Base-by-base conservation (phyloP, 2,329 filamentous ascomycete species). In the Neofusicoccum kwambonambiense region DNA sequence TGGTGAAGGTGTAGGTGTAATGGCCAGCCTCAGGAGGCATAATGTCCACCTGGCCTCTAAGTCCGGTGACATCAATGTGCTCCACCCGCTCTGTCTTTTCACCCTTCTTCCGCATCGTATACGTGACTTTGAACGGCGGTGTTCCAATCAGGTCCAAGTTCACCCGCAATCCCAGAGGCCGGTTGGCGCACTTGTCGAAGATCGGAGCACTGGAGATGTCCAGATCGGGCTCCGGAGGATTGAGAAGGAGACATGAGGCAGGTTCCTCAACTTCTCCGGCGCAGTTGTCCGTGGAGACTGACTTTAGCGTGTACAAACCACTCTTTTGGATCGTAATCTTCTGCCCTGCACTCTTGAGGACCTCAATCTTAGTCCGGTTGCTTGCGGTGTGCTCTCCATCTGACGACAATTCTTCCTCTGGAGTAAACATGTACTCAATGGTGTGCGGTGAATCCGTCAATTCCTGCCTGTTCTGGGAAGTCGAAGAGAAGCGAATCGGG, bases 101-200 rank as follows among this genome's bases (percentile, higher is more conserved):
- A 61, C 75, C 76, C 84, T 87, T 71, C 65, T 86, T 87, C 64
- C 88, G 84, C 64, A 93, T 84, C 49, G 89, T 88, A 75, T 97
- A 99, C 22, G 83, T 82, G 51, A 99, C 83, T n/a, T 83, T 82
- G 78, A 99, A 99, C 1, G 94, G 94, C 51, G 96, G 94, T 0
- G 93, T 96, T 67, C 95, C 95, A 34, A 94, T 90, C 44, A 99
- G 83, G 74, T 98, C 93, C 57, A 99, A 81, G 72, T 95, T 90
- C 47, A 99, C 91, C 11, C 90, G 87, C 63, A 99, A 84, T 45
- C 95, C 95, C 67, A 99, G 91, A 0, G 95, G 92, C 73, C 93
- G 97, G 54, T 93, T 93, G 41, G 93, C 94, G 75, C 95, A 99
- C 75, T 96, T 96, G 77, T 99, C 95, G 61, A 92, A 90, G 49